A percentile compares a stretch with the other conserved stretches of the same genome.
These are phyloP conservation scores for Kluyveromyces sp. DNA, from an alignment of 1,139 yeast species.

Conservation along the genomic window DNA sequence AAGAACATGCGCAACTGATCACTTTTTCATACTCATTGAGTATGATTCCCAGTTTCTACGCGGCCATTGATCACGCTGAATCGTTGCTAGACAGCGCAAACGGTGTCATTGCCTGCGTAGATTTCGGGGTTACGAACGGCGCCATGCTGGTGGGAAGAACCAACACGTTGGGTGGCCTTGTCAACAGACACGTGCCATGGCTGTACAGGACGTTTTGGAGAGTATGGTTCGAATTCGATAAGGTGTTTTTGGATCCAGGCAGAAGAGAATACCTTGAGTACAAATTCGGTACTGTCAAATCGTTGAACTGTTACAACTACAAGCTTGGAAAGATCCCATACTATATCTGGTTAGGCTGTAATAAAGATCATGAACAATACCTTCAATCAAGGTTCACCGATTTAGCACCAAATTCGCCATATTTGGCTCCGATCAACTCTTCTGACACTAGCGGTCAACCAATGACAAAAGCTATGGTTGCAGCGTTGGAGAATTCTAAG, in stretches of 20 bases:
- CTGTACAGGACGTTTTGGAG: slow-evolving; percentile 74
- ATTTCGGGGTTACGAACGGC: slow-evolving; percentile 68
- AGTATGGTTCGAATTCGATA: slow-evolving; percentile 80
- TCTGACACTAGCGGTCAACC: slow-evolving; percentile 23
- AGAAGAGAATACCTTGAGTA: slow-evolving; percentile 80
- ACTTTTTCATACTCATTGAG: slow-evolving; percentile 76
- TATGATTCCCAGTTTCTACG: slow-evolving; percentile 78
- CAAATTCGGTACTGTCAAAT: slow-evolving; percentile 71
- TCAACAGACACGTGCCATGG: slow-evolving; percentile 71
- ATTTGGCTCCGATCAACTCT: slow-evolving; percentile 50
- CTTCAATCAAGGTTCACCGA: slow-evolving; percentile 60
- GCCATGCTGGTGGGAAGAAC: slow-evolving; percentile 64
- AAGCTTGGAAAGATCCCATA: slow-evolving; percentile 69
- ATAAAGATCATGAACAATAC: slow-evolving; percentile 54
- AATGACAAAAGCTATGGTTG: slow-evolving; percentile 66
- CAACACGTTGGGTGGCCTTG: slow-evolving; percentile 67
- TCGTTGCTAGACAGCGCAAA: slow-evolving; percentile 44
- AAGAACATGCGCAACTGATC: slow-evolving; percentile 50
- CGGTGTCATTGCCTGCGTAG: slow-evolving; percentile 65
- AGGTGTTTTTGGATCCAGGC: slow-evolving; percentile 70
- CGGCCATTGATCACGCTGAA: slow-evolving; percentile 67
- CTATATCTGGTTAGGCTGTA: slow-evolving; percentile 78
- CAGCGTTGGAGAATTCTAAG: slow-evolving; percentile 54
- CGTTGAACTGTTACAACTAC: slow-evolving; percentile 58
- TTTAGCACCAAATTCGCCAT: slow-evolving; percentile 74